phyloP scores from a whole-genome alignment of 169 alveolate species.

The Plasmodium gallinaceum region DNA sequence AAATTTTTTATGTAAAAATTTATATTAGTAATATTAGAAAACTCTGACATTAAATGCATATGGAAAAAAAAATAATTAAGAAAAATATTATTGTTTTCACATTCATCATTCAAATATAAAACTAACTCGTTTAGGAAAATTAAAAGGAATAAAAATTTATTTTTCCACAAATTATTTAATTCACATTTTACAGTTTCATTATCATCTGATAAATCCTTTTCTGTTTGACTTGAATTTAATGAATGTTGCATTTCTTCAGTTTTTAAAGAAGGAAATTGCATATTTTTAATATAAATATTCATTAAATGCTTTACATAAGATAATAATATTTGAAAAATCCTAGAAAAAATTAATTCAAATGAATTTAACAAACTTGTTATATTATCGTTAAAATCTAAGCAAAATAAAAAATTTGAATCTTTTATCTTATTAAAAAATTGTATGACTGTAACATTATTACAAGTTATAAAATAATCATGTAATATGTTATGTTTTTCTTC shows the following conservation, averaged over 20 bases:
- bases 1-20: background rate
- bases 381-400: constrained; percentile 6
- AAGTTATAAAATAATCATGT: too few relatives aligned
- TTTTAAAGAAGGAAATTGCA: background rate
- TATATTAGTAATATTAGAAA: background rate
- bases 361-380: constrained; percentile 3
- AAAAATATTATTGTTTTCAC: background rate
- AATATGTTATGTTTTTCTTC: too few relatives aligned
- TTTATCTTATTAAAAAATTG: constrained; percentile 9
- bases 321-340: constrained; percentile 7
- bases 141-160: constrained; percentile 9
- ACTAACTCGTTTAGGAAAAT: constrained; percentile 5
- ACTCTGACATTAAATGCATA: constrained; percentile 12
- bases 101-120: constrained; percentile 5
- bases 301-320: background rate
- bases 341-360: constrained; percentile 4
- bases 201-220: background rate
- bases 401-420: constrained; percentile 7
- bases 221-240: too few relatives aligned
- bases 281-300: background rate
- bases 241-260: too few relatives aligned
- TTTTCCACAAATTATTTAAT: constrained; percentile 1
- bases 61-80: background rate
- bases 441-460: background rate
- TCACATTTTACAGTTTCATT: background rate